Percentiles rank a stretch among this genome's conserved stretches.
Conservation (phyloP, 2,329 filamentous ascomycete species). For the Aspergillus niger region DNA sequence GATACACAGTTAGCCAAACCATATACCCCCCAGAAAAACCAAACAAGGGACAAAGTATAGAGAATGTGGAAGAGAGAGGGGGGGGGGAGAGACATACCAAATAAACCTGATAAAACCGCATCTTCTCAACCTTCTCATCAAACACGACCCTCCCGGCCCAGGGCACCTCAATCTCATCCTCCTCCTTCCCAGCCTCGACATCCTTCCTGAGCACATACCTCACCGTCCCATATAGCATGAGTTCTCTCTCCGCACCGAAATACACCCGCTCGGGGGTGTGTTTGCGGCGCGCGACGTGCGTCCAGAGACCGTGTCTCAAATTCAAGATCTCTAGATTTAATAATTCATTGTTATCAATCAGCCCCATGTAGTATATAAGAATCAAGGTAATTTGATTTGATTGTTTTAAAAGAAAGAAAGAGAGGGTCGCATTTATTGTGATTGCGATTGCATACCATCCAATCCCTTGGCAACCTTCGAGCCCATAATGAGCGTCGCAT, state of each 20-base stretch:
- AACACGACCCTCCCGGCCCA: constrained; percentile 43
- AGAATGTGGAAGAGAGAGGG: neutral
- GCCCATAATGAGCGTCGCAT: constrained; percentile 43
- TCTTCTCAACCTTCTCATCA: constrained; percentile 32
- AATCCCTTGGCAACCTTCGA: constrained; percentile 36
- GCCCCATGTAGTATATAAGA: no score
- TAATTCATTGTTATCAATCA: no score
- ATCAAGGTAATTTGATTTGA: no score
- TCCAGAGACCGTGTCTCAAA: constrained; percentile 41
- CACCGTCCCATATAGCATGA: constrained; percentile 43
- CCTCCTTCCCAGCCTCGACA: constrained; percentile 28
- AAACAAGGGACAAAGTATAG: no score
- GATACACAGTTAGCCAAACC: neutral
- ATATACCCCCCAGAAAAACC: no score
- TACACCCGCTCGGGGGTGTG: constrained; percentile 35
- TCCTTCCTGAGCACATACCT: constrained; percentile 37
- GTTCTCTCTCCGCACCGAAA: constrained; percentile 36
- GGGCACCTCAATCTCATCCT: constrained; percentile 37
- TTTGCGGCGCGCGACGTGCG: constrained; percentile 36
- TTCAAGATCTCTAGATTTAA: constrained; percentile 32
- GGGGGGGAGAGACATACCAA: constrained; percentile 31
- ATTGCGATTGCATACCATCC: constrained; percentile 27
- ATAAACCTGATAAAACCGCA: constrained; percentile 46
- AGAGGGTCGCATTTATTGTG: no score
- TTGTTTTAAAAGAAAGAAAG: no score